Conservation (phyloP, 305 asterid species). For the Andrographis paniculata region DNA sequence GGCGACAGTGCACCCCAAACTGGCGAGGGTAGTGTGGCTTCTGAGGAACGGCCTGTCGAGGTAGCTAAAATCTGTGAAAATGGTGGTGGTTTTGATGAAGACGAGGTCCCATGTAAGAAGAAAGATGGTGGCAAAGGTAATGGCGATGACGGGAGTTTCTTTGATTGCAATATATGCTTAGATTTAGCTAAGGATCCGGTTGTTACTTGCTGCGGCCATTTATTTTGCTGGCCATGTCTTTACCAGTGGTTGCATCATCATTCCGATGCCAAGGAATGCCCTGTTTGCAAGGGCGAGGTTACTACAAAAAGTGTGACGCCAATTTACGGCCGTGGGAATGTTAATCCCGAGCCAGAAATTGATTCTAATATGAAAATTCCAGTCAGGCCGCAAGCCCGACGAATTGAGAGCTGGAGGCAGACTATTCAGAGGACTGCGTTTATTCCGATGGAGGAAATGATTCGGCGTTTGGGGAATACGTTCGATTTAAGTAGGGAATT, state of each 20-base stretch:
- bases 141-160: slow-evolving; percentile 37
- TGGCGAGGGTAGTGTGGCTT: slow-evolving; percentile 38
- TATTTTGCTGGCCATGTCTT: slow-evolving; percentile 60
- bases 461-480: slow-evolving; percentile 39
- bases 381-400: slow-evolving; percentile 36
- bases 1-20: slow-evolving; percentile 19
- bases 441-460: slow-evolving; percentile 83
- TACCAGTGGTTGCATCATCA: slow-evolving; percentile 47
- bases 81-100: slow-evolving; percentile 24
- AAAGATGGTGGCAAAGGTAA: slow-evolving; percentile 30
- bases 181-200: slow-evolving; percentile 56
- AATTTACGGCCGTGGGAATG: slow-evolving; percentile 38
- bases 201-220: slow-evolving; percentile 56
- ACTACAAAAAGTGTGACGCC: slow-evolving; percentile 39
- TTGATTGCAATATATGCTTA: slow-evolving; percentile 53
- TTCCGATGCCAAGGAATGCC: slow-evolving; percentile 51
- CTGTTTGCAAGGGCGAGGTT: slow-evolving; percentile 59
- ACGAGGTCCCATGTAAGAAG: slow-evolving; percentile 26
- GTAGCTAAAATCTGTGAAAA: slow-evolving; percentile 32
- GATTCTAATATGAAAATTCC: slow-evolving; percentile 43
- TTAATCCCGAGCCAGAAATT: slow-evolving; percentile 16
- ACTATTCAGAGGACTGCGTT: slow-evolving; percentile 52
- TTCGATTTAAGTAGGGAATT: slow-evolving; percentile 39
- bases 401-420: slow-evolving; percentile 55
- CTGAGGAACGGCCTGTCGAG: slow-evolving; percentile 24